Percentiles rank a stretch among this genome's conserved stretches.
Evolutionary conservation across 2,329 filamentous ascomycete species (phyloP).

Genomic region (Talaromyces sp.): DNA sequence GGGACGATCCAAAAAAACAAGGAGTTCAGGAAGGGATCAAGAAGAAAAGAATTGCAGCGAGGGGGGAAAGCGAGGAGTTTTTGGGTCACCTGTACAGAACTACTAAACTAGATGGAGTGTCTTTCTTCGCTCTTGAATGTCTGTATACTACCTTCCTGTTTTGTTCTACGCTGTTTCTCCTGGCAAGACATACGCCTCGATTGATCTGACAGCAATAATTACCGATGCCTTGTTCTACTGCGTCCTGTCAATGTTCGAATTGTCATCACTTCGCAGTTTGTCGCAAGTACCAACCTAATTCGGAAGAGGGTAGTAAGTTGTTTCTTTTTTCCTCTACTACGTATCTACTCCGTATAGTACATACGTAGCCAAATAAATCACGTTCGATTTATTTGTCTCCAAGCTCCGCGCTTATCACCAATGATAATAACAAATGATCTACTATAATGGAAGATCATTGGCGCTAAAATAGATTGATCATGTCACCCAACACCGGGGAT

Average conservation of each 20-base stretch:
- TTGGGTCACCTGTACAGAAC: not conserved
- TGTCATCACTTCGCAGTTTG: not conserved
- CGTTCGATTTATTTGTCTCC: not conserved
- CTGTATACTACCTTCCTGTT: conserved; percentile 2
- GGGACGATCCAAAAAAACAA: not conserved
- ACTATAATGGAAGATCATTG: not conserved
- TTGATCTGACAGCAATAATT: not conserved
- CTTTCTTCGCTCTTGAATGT: not conserved
- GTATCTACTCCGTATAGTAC: not conserved
- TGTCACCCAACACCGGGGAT: conserved; percentile 5
- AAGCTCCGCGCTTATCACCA: conserved; percentile 2
- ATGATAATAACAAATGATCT: conserved; percentile 5
- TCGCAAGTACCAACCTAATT: conserved; percentile 13
- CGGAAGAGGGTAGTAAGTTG: not conserved
- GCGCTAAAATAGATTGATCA: conserved; percentile 9
- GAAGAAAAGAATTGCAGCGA: not conserved
- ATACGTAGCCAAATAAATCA: not conserved
- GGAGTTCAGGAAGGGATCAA: not conserved
- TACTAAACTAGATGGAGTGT: not conserved
- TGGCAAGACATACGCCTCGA: not conserved
- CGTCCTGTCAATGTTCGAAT: not conserved
- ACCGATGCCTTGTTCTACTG: not conserved
- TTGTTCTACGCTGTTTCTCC: not conserved
- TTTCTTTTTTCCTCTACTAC: not conserved
- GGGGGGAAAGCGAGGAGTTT: not conserved